Conservation (phyloP, 2,329 filamentous ascomycete genomes). For the Sporothrix globosa region DNA sequence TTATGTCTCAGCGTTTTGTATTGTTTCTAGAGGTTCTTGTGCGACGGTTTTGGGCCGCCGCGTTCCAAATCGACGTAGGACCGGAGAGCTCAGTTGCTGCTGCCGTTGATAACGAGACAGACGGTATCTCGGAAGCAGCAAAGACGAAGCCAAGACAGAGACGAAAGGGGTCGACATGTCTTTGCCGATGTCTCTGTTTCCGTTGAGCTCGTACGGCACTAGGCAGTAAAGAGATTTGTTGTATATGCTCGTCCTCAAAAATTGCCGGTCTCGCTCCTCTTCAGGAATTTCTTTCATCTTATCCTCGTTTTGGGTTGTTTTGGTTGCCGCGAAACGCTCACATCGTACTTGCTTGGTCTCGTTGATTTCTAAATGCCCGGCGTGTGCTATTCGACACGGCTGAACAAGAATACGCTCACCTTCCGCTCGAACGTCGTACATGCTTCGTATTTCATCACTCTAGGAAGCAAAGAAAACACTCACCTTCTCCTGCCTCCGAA, state of each 20-base stretch:
- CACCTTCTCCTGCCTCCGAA: neutral
- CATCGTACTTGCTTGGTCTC: neutral
- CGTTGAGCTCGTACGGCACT: neutral
- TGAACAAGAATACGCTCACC: neutral
- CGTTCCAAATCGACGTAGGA: neutral
- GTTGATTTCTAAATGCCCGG: neutral
- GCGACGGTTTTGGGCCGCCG: neutral
- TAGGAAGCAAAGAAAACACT: neutral
- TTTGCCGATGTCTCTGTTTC: neutral
- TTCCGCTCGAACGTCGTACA: neutral
- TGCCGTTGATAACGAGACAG: neutral
- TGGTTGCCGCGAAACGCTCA: slow-evolving; percentile 7
- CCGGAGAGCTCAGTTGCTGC: slow-evolving; percentile 9
- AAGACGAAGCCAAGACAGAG: neutral
- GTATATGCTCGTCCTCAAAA: neutral
- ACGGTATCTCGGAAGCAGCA: slow-evolving; percentile 5
- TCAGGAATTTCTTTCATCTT: neutral
- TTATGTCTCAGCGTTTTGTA: slow-evolving; percentile 23
- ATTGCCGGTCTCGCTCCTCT: neutral
- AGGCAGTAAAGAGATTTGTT: neutral
- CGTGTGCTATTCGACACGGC: neutral
- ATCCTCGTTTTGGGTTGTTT: slow-evolving; percentile 26
- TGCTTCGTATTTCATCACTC: neutral
- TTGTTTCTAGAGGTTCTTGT: neutral
- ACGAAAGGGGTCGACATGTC: neutral